These are phyloP conservation scores for Thelonectria olida DNA, from an alignment of 2,329 filamentous ascomycete species.

Conservation along the genomic window DNA sequence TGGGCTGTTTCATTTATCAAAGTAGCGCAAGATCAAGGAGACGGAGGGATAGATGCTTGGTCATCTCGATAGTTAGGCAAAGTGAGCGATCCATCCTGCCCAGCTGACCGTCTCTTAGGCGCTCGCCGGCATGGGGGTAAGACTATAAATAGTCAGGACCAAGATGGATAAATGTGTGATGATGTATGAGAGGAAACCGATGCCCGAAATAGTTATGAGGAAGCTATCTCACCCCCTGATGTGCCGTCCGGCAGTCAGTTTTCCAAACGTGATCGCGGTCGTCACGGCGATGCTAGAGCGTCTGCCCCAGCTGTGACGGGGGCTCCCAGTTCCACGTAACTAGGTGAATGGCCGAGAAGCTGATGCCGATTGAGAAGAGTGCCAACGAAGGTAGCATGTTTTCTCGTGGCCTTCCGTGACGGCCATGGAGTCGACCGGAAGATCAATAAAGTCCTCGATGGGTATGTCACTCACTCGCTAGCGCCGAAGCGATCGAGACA, in stretches of 20 bases:
- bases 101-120: background rate
- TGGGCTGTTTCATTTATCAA: too few relatives aligned
- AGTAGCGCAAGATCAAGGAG: too few relatives aligned
- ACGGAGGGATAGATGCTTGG: background rate
- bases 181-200: background rate
- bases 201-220: background rate
- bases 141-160: background rate
- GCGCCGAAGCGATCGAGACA: background rate
- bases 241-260: background rate
- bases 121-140: background rate
- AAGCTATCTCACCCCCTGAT: background rate
- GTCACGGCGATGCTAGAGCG: background rate
- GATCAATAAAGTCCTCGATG: background rate
- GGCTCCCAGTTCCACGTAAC: background rate
- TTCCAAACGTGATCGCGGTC: background rate
- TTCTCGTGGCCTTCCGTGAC: background rate
- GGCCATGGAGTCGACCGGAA: background rate
- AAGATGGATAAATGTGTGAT: background rate
- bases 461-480: background rate
- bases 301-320: background rate
- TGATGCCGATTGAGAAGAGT: background rate
- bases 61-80: background rate
- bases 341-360: background rate
- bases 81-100: background rate
- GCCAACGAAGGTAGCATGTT: background rate